Conservation (phyloP, 176 grass and related monocot genomes). For the Poa pratensis region DNA sequence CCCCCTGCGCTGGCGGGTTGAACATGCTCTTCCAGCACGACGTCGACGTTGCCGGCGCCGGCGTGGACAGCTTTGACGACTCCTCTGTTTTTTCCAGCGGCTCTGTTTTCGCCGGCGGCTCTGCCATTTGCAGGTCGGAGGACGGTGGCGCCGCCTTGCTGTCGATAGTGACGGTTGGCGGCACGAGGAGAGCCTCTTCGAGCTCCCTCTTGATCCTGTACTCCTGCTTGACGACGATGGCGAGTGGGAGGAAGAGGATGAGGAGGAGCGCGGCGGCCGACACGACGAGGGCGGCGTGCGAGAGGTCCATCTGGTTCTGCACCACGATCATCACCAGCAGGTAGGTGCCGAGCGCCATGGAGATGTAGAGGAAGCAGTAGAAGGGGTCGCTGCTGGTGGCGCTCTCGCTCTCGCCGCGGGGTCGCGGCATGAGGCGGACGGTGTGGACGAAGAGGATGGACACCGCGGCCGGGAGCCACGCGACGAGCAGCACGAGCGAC, state of each 20-base stretch:
- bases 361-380: conserved; percentile 84
- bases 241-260: conserved; percentile 67
- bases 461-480: conserved; percentile 73
- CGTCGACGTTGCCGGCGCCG: neutral
- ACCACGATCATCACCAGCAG: conserved; percentile 69
- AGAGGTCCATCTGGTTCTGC: conserved; percentile 53
- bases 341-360: conserved; percentile 65
- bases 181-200: conserved; percentile 25
- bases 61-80: neutral
- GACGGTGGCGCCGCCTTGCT: conserved; percentile 8
- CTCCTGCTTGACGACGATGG: conserved; percentile 67
- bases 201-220: conserved; percentile 43
- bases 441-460: conserved; percentile 79
- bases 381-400: conserved; percentile 47
- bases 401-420: neutral
- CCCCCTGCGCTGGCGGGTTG: conserved; percentile 58
- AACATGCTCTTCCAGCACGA: conserved; percentile 51
- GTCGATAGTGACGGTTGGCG: conserved; percentile 40
- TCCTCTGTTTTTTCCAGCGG: neutral
- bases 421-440: conserved; percentile 60
- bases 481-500: conserved; percentile 77
- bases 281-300: conserved; percentile 40
- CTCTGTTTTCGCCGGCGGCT: neutral
- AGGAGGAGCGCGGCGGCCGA: conserved; percentile 51
- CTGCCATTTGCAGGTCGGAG: neutral